Conservation (phyloP, 192 early-diverging fungal genomes). For the Coemansia pectinata region DNA sequence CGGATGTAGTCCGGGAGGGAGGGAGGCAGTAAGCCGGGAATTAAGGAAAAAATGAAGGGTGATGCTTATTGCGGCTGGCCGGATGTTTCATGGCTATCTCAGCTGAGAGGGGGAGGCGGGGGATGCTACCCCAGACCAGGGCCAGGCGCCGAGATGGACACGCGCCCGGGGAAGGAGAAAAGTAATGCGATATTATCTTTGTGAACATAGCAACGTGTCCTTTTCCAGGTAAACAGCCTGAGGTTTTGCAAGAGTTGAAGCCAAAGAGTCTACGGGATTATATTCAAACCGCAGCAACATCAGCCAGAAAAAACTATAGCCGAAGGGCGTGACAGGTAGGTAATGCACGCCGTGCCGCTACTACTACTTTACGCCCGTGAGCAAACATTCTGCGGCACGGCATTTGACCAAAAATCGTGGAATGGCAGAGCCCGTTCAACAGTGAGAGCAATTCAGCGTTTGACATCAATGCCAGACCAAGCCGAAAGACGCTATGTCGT, state of each 20-base stretch:
- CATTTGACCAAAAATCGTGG: not conserved
- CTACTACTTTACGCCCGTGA: not conserved
- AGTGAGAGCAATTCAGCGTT: not conserved
- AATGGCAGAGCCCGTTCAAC: not conserved
- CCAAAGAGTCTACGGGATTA: not conserved
- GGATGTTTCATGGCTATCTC: not conserved
- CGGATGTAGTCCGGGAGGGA: not conserved
- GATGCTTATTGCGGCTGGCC: not conserved
- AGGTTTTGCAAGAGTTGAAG: not conserved
- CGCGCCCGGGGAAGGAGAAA: not conserved
- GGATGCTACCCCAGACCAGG: constrained; percentile 1
- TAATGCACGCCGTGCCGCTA: not conserved
- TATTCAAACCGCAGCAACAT: not conserved
- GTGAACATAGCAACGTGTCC: not conserved
- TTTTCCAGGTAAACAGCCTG: not conserved
- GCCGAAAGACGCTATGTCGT: not conserved
- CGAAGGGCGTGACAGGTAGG: not conserved
- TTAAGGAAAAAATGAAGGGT: not conserved
- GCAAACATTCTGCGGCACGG: not conserved
- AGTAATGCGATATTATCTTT: not conserved
- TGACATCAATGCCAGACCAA: constrained; percentile 1
- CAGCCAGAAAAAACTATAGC: not conserved
- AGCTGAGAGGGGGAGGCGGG: not conserved
- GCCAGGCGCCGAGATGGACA: not conserved
- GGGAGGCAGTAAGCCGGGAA: not conserved